Percentiles rank a stretch among this genome's conserved stretches.
These are phyloP conservation scores for Pseudogymnoascus sp. DNA, from an alignment of 2,329 filamentous ascomycete species.

Conservation along the genomic window DNA sequence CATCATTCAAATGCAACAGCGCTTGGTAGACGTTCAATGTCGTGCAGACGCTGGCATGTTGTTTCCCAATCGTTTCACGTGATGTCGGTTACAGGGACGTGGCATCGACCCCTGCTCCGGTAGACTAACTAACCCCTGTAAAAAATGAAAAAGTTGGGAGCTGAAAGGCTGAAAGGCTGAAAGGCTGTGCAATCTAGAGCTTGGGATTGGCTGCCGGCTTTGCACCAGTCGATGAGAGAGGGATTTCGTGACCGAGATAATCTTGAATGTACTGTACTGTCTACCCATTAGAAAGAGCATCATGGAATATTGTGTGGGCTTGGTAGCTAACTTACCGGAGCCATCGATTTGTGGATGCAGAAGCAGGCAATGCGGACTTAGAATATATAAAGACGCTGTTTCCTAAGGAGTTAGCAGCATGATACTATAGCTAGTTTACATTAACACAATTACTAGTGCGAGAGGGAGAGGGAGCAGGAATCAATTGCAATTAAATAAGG, in stretches of 20 bases:
- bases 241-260: conserved; percentile 15
- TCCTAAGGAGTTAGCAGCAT: too few relatives aligned
- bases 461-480: too few relatives aligned
- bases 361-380: too few relatives aligned
- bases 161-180: not conserved
- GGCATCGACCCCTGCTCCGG: not conserved
- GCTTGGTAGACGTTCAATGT: not conserved
- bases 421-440: too few relatives aligned
- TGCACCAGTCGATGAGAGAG: conserved; percentile 1
- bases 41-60: not conserved
- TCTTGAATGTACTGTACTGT: conserved; percentile 13
- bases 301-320: conserved; percentile 15
- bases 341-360: conserved; percentile 14
- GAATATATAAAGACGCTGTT: too few relatives aligned
- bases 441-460: too few relatives aligned
- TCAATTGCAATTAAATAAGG: too few relatives aligned
- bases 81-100: not conserved
- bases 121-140: not conserved
- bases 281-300: conserved; percentile 17
- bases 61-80: not conserved
- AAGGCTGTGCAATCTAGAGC: not conserved
- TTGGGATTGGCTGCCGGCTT: not conserved
- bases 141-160: not conserved
- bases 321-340: conserved; percentile 15
- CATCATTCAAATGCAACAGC: not conserved